Evolutionary conservation across 2,329 filamentous ascomycete species (phyloP).

Genomic region (Malbranchea cinnamomea): DNA sequence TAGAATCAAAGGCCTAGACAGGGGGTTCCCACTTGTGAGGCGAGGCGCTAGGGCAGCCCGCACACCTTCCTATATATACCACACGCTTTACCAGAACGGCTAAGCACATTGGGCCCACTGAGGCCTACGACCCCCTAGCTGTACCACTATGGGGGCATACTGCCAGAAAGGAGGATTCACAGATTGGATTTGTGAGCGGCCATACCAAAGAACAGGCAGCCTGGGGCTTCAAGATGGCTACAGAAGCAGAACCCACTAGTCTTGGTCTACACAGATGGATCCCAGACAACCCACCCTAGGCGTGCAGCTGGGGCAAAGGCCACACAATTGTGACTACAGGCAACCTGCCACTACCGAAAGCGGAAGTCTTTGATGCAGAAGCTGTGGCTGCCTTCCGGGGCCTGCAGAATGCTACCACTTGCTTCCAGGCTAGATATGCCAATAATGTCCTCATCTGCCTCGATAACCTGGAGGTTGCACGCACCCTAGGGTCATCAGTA

Average conservation of each 20-base stretch:
- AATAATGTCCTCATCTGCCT: neutral
- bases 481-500: neutral
- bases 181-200: neutral
- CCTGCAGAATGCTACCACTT: neutral
- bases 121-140: neutral
- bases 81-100: neutral
- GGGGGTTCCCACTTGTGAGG: slow-evolving; percentile 9
- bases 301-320: neutral
- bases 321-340: too few relatives aligned
- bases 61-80: neutral
- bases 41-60: neutral
- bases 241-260: neutral
- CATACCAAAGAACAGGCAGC: neutral
- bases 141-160: neutral
- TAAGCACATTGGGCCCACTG: neutral
- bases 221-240: neutral
- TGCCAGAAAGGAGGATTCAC: neutral
- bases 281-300: neutral
- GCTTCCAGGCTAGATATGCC: neutral
- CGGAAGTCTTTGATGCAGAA: slow-evolving; percentile 2
- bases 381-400: neutral
- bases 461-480: slow-evolving; percentile 2
- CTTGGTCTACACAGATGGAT: slow-evolving; percentile 1
- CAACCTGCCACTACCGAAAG: neutral
- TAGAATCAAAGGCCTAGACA: slow-evolving; percentile 10